Evolutionary conservation across 768 basidiomycete genomes (phyloP).

Genomic region (Termitomyces sp.): DNA sequence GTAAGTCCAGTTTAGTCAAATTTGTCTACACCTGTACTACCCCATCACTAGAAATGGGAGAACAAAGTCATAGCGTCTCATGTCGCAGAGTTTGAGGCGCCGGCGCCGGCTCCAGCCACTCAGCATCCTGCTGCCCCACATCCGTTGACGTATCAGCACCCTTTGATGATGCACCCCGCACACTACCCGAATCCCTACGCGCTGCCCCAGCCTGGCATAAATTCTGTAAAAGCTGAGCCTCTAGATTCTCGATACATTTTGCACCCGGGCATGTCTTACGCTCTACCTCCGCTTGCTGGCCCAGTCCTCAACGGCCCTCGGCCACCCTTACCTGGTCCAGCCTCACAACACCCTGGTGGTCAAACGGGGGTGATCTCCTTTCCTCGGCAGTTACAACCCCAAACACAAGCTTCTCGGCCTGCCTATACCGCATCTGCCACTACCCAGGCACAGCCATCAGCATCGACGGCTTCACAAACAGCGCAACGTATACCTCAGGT

Average conservation of each 20-base stretch:
- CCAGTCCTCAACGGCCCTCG: slow-evolving; percentile 53
- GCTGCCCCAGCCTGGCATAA: slow-evolving; percentile 31
- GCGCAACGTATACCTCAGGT: slow-evolving; percentile 62
- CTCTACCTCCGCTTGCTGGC: slow-evolving; percentile 59
- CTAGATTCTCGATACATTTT: slow-evolving; percentile 66
- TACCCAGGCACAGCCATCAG: slow-evolving; percentile 7
- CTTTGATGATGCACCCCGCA: slow-evolving; percentile 50
- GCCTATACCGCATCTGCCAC: slow-evolving; percentile 19
- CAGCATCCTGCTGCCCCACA: slow-evolving; percentile 37
- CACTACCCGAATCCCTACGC: slow-evolving; percentile 55
- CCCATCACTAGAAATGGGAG: slow-evolving; percentile 82
- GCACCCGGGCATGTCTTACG: slow-evolving; percentile 34
- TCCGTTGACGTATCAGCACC: slow-evolving; percentile 54
- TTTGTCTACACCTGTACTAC: slow-evolving; percentile 10
- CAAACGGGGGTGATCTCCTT: slow-evolving; percentile 59
- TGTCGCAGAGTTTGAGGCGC: slow-evolving; percentile 87
- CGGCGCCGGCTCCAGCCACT: slow-evolving; percentile 31
- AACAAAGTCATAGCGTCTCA: slow-evolving; percentile 88
- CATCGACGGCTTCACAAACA: slow-evolving; percentile 5
- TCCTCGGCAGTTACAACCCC: slow-evolving; percentile 28
- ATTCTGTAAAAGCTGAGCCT: slow-evolving; percentile 70
- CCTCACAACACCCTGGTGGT: slow-evolving; percentile 46
- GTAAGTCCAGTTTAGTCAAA: slow-evolving; percentile 45
- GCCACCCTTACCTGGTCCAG: slow-evolving; percentile 30
- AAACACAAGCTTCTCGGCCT: slow-evolving; percentile 19